Percentiles rank a stretch among this genome's conserved stretches.
Conservation (phyloP, 2,329 filamentous ascomycete genomes). For the Ciborinia camelliae region DNA sequence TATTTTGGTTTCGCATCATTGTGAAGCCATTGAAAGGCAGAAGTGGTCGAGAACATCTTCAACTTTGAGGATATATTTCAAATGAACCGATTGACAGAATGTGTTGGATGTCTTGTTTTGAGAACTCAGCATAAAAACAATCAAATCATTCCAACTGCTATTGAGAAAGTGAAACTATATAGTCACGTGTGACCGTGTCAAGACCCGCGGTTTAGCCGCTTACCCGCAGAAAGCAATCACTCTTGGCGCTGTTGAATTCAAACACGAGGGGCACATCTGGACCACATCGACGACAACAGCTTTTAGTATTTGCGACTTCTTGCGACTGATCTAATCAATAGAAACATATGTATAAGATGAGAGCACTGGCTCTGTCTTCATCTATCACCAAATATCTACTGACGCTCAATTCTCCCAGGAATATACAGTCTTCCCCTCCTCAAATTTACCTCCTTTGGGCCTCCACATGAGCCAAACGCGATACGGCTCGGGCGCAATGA, state of each 20-base stretch:
- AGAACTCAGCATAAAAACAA: too few relatives aligned
- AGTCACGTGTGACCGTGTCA: neutral
- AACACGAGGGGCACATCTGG: neutral
- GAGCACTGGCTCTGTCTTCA: neutral
- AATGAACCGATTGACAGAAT: neutral
- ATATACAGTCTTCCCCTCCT: neutral
- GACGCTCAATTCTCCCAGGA: neutral
- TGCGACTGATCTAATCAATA: too few relatives aligned
- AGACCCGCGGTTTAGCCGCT: neutral
- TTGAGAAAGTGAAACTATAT: neutral
- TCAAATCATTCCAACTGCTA: too few relatives aligned
- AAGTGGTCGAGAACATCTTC: constrained; percentile 10
- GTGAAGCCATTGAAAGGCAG: constrained; percentile 15
- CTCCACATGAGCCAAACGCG: constrained; percentile 12
- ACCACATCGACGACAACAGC: neutral
- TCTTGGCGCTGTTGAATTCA: neutral
- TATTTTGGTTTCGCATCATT: constrained; percentile 1
- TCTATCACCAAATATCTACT: too few relatives aligned
- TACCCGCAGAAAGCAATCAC: neutral
- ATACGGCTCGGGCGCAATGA: neutral
- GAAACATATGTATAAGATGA: neutral
- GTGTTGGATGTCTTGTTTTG: too few relatives aligned
- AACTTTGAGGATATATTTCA: neutral
- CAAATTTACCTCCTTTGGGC: neutral
- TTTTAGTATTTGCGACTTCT: neutral